Base-by-base conservation (phyloP, 2,329 filamentous ascomycete species). In the Penicillium sp. region DNA sequence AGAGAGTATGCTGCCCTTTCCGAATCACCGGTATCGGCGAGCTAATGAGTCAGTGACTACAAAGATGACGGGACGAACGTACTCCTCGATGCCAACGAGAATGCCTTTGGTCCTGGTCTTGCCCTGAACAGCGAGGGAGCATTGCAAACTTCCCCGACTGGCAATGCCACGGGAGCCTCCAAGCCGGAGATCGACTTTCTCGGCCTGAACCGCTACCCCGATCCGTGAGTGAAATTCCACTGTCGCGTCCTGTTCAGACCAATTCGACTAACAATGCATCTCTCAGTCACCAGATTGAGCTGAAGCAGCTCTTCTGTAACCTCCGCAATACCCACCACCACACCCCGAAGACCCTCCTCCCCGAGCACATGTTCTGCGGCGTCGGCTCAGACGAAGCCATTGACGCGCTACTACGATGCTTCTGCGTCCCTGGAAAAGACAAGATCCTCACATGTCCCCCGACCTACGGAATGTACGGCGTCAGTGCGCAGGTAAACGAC, bases 381-480 rank as follows among this genome's bases (percentile, higher is more conserved):
- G 92, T 97, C 42, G 94, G 94, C 61, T 96, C 90, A 59, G 94
- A 99, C 74, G 94, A 99, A 81, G 93, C 91, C 61, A 96, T 99
- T 71, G 94, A 99, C 76, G 91, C 90, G 6, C 83, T 99, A 39
- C 83, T 99, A 57, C 88, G 94, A 51, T 94, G 90, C 75, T 99
- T 99, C 79, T 99, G 94, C 77, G 79, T 85, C 2, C 94, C 94
- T 1, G 90, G 88, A 44, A 82, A 82, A 63, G 94, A 99, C 76
- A 91, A 89, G 71, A 95, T 99, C 71, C 83, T 99, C 35, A 93
- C 91, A 40, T 97, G 93, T 70, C 94, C 94, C 18, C 94, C 94
- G 1, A 99, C 94, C 0, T 99, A 99, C 74, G 94, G 94, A 77
- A 99, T 99, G 94, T 99, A 99, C 79, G 81, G 85, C 45, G 94